Percentiles rank a stretch among this genome's conserved stretches.
phyloP scores from a whole-genome alignment of 2,329 filamentous ascomycete species.

The Hypoxylon sp. region DNA sequence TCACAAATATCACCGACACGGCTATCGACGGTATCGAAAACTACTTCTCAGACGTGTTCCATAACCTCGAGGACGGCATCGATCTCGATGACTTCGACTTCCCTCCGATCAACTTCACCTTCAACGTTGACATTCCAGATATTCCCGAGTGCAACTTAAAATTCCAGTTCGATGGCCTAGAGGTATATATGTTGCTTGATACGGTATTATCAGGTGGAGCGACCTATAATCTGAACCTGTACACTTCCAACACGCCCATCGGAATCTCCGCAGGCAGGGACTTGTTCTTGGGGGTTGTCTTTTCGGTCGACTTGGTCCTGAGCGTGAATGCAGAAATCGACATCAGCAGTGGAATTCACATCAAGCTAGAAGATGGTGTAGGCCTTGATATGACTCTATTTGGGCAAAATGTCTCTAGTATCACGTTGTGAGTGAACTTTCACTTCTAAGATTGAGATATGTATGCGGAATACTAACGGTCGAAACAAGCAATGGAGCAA shows the following conservation, averaged over 20 bases:
- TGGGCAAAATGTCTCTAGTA: slow-evolving; percentile 58
- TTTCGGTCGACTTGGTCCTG: slow-evolving; percentile 65
- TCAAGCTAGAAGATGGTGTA: slow-evolving; percentile 64
- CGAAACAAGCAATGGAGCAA: slow-evolving; percentile 59
- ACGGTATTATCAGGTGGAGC: slow-evolving; percentile 56
- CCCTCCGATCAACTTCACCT: slow-evolving; percentile 55
- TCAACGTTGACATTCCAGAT: slow-evolving; percentile 57
- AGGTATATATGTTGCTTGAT: slow-evolving; percentile 63
- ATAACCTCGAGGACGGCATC: slow-evolving; percentile 46
- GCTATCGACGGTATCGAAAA: slow-evolving; percentile 46
- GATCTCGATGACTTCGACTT: slow-evolving; percentile 51
- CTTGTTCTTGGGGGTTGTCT: slow-evolving; percentile 60
- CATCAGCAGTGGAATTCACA: slow-evolving; percentile 66
- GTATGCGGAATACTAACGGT: background rate
- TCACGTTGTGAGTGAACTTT: slow-evolving; percentile 60
- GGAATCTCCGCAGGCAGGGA: slow-evolving; percentile 56
- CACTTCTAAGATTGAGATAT: too few relatives aligned
- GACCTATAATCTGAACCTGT: slow-evolving; percentile 63
- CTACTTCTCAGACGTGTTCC: slow-evolving; percentile 40
- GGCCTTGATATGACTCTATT: slow-evolving; percentile 64
- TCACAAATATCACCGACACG: slow-evolving; percentile 51
- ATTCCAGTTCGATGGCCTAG: slow-evolving; percentile 63
- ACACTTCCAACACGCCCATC: slow-evolving; percentile 57
- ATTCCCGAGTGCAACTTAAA: slow-evolving; percentile 58
- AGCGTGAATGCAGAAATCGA: slow-evolving; percentile 59